Percentiles rank a stretch among this genome's conserved stretches.
Evolutionary conservation across 768 basidiomycete genomes (phyloP).

Genomic region (Mycena kentingensis): DNA sequence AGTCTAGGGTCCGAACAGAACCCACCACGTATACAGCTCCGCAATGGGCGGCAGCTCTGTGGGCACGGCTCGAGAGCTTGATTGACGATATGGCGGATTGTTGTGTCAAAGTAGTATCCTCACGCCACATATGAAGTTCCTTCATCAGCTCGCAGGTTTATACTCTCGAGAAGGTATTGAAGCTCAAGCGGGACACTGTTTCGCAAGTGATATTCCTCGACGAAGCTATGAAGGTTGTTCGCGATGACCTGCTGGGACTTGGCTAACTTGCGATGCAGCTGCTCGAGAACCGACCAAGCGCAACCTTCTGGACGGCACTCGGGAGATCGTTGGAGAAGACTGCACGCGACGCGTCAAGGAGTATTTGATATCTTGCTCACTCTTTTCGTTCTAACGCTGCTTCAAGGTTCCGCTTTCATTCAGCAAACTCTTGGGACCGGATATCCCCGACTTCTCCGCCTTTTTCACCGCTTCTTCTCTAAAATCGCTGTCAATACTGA

Average conservation of each 20-base stretch:
- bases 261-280: slow-evolving; percentile 43
- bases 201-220: slow-evolving; percentile 84
- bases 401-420: slow-evolving; percentile 84
- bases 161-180: slow-evolving; percentile 90
- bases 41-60: slow-evolving; percentile 82
- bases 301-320: slow-evolving; percentile 87
- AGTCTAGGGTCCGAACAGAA: slow-evolving; percentile 85
- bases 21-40: slow-evolving; percentile 87
- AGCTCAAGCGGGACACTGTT: slow-evolving; percentile 80
- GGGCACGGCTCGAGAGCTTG: slow-evolving; percentile 78
- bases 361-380: slow-evolving; percentile 40
- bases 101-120: slow-evolving; percentile 73
- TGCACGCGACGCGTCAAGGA: slow-evolving; percentile 76
- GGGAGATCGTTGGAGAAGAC: slow-evolving; percentile 81
- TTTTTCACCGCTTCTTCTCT: slow-evolving; percentile 97
- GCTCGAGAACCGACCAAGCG: slow-evolving; percentile 89
- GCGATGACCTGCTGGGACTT: not conserved
- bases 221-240: slow-evolving; percentile 83
- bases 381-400: not conserved
- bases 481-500: slow-evolving; percentile 96
- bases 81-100: slow-evolving; percentile 88
- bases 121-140: not conserved
- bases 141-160: slow-evolving; percentile 64
- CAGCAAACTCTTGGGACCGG: slow-evolving; percentile 86
- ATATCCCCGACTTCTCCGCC: slow-evolving; percentile 83